Base-by-base conservation (phyloP, 169 alveolate genomes). In the Plasmodium gonderi region DNA sequence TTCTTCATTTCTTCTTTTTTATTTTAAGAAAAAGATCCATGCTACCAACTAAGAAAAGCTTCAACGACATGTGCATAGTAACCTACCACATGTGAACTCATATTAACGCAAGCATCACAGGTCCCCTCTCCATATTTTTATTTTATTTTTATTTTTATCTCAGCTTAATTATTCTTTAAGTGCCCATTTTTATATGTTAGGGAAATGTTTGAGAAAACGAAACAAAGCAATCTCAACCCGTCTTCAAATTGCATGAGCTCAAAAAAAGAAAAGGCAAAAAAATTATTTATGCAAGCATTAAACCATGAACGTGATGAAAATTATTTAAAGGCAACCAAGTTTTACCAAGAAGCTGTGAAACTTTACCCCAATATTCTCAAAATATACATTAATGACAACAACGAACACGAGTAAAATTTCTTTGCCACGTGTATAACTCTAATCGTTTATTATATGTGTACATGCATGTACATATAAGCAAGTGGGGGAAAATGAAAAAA, bases 231-330 rank as follows among this genome's bases (percentile, higher is more conserved):
- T 36, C 74, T 38, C 26, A 54, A 45, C 67, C 49, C 29, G 81
- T 68, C 49, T 67, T 23, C 42, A 47, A 69, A 82, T 11, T 12
- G 65, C 64, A 68, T 14, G 14, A 69, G 42, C 38, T 67, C 81
- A 82, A 82, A 82, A 47, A 82, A 82, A 54, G 91, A 82, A 69
- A 69, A 82, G 23, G 91, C 91, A 33, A 69, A 82, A 31, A 69
- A 82, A 45, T 69, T 82, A 49, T 82, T 82, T 75, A 17, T 68
- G 72, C 76, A 82, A 82, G 91, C 91, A 23, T 44, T 82, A 68
- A 82, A 82, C 44, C 75, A 82, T 45, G 91, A 82, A 54, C 31
- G 74, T 82, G 91, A 82, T 82, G 91, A 82, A 82, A 82, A 82
- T 29, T 82, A 68, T 82, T 82, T 82, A 69, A 82, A 82, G 51